A percentile compares a stretch with the other conserved stretches of the same genome.
These are phyloP conservation scores for Pseudotsuga menziesii DNA, from an alignment of 75 land plant species.

Conservation along the genomic window DNA sequence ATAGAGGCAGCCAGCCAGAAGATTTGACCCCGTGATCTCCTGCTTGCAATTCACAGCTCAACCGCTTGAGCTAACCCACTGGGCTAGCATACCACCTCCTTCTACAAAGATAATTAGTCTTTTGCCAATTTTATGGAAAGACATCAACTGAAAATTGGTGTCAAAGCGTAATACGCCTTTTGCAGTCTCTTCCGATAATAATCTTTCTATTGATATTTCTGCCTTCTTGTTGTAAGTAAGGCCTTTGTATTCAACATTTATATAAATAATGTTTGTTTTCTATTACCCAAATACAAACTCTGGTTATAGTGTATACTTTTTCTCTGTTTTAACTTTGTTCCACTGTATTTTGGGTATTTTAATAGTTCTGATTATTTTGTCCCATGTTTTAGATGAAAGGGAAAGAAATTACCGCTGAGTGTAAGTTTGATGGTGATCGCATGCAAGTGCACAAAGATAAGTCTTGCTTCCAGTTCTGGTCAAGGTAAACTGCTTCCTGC, in stretches of 20 bases:
- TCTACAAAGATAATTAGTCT: no score
- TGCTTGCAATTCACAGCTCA: no score
- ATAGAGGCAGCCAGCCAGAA: no score
- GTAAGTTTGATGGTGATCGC: slow-evolving; percentile 35
- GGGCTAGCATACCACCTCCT: no score
- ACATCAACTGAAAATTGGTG: no score
- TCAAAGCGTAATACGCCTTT: no score
- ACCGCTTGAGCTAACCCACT: no score
- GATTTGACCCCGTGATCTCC: no score
- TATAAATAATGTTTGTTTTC: neutral
- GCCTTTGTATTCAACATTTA: neutral
- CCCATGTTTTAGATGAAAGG: slow-evolving; percentile 22
- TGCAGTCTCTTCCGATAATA: neutral
- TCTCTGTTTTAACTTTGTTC: neutral
- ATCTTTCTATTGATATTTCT: neutral
- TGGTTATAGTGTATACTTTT: neutral
- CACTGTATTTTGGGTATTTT: neutral
- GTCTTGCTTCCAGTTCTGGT: slow-evolving; percentile 21
- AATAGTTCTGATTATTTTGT: neutral
- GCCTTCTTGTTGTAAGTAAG: no score
- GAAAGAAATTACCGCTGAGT: slow-evolving; percentile 24
- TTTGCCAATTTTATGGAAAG: no score
- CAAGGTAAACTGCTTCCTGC: slow-evolving; percentile 13
- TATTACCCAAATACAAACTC: neutral
- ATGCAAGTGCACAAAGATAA: slow-evolving; percentile 34